phyloP scores from a whole-genome alignment of 495 filamentous ascomycete species.

The Pseudomonodictys pantanalensis region DNA sequence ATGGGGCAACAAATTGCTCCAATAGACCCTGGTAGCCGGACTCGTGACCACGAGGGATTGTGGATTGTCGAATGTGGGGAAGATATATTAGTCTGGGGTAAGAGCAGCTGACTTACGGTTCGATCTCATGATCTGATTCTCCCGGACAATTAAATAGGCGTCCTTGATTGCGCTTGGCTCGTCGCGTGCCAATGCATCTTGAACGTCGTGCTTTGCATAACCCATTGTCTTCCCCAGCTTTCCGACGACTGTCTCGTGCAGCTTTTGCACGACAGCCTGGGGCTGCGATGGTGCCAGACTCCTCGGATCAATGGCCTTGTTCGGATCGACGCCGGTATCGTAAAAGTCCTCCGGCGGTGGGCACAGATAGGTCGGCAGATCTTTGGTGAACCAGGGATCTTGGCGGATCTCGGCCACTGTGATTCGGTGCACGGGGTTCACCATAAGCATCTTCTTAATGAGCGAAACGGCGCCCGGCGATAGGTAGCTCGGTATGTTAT shows the following conservation, averaged over 20 bases:
- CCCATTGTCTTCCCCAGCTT: constrained; percentile 98
- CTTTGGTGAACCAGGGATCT: constrained; percentile 91
- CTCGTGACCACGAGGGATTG: constrained; percentile 21
- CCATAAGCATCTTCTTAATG: constrained; percentile 90
- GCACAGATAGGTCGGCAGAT: constrained; percentile 78
- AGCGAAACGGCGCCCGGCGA: constrained; percentile 77
- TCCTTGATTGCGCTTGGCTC: constrained; percentile 98
- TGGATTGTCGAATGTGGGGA: constrained; percentile 22
- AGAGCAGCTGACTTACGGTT: constrained; percentile 65
- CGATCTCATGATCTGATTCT: constrained; percentile 95
- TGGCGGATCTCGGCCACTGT: constrained; percentile 90
- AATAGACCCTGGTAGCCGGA: constrained; percentile 18
- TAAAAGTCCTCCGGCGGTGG: constrained; percentile 91
- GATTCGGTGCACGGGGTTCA: constrained; percentile 89
- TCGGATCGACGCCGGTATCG: constrained; percentile 86
- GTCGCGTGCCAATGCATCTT: constrained; percentile 83
- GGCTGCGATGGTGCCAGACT: constrained; percentile 76
- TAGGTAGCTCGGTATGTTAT: constrained; percentile 83
- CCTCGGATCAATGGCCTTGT: constrained; percentile 78
- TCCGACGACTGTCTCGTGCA: constrained; percentile 85
- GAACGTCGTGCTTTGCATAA: constrained; percentile 89
- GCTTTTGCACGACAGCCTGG: constrained; percentile 73
- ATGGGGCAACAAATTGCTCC: constrained; percentile 12
- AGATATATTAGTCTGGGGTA: constrained; percentile 12
- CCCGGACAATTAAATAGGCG: constrained; percentile 94